Percentiles rank a stretch among this genome's conserved stretches.
Evolutionary conservation across 2,329 filamentous ascomycete genomes (phyloP).

Genomic region (Neonectria punicea): DNA sequence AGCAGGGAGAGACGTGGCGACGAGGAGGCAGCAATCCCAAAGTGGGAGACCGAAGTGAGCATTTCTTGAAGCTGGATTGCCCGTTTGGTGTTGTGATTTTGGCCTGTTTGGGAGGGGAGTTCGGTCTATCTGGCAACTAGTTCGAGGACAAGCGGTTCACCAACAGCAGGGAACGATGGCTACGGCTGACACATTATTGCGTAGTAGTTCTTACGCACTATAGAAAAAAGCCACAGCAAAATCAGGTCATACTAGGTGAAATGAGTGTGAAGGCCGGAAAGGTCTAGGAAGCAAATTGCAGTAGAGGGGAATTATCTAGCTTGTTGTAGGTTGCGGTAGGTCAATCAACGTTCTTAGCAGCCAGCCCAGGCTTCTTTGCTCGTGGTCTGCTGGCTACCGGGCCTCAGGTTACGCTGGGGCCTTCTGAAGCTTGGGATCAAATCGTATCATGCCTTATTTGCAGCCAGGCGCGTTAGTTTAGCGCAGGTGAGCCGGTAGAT

Average conservation of each 20-base stretch:
- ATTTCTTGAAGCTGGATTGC: too few species aligned
- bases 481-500: slow-evolving; percentile 1
- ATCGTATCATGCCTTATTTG: background rate
- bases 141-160: too few species aligned
- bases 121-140: too few species aligned
- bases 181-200: background rate
- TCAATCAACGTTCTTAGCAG: too few species aligned
- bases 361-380: too few species aligned
- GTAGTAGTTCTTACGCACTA: background rate
- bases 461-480: background rate
- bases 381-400: too few species aligned
- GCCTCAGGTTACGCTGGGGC: background rate
- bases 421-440: background rate
- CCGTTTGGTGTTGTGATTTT: too few species aligned
- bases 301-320: background rate
- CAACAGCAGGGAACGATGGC: background rate
- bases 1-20: too few species aligned
- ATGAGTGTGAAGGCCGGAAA: background rate
- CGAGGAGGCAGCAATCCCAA: too few species aligned
- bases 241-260: slow-evolving; percentile 3
- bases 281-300: background rate
- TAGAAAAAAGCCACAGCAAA: slow-evolving; percentile 10
- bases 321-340: too few species aligned
- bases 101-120: too few species aligned
- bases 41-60: too few species aligned